Evolutionary conservation across 371 early-diverging fungal species (phyloP), one percentile per base, ranked within the genome.

Genomic region (Actinomucor elegans): DNA sequence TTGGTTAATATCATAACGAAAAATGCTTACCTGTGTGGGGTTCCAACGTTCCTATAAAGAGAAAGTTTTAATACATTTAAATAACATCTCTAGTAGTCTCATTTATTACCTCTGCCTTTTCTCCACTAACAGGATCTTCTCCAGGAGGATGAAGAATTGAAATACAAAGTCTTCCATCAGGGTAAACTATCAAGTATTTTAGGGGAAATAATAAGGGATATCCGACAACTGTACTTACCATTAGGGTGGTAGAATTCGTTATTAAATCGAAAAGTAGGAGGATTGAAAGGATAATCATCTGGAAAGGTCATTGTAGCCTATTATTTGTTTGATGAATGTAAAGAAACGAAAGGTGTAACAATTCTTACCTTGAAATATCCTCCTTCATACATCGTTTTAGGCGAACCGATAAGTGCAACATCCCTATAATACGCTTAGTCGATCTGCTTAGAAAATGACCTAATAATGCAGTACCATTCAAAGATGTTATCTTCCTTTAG

Each of bases 101-200:
- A 36, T 76, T n/a, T n/a, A n/a, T n/a, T n/a, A 81, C 95, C 50
- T 74, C 80, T 37, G 92, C 86, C 32, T 83, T 77, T 61, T 95
- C 96, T 54, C 94, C 93, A 47, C 94, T 94, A 48, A 81, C 85
- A 38, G 83, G 83, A 63, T 94, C 96, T 47, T 89, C 89, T 69
- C 74, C 84, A 56, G 77, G 84, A 54, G 79, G 86, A 77, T 75
- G 84, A 71, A 94, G 78, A 60, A 93, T 96, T 12, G 87, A 86
- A 55, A 94, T 91, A 72, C 94, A 94, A 12, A 96, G 85, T 17
- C 81, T 77, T 26, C 94, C 96, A 62, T 90, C 85, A 23, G 74
- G 64, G 66, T 93, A 89, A 26, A 84, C 81, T 83, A n/a, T 26
- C 6, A 5, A 21, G 12, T 7, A 24, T 31, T 0, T n/a, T 26